phyloP scores from a whole-genome alignment of 1,284 basidiomycete species.

The Wolfiporia cocos region DNA sequence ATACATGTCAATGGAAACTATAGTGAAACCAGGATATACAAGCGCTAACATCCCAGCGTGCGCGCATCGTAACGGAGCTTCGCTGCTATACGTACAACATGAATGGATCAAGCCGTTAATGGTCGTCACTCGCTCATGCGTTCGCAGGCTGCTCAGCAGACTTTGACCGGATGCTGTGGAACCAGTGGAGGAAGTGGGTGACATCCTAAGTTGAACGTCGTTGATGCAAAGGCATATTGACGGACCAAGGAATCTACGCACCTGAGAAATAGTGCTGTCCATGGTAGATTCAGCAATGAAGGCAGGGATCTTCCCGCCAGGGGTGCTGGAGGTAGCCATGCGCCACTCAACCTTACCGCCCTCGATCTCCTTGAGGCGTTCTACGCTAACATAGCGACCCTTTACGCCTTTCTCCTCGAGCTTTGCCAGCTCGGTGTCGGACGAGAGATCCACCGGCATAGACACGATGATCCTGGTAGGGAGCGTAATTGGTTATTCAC shows the following conservation, averaged over 20 bases:
- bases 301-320: constrained; percentile 61
- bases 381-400: constrained; percentile 66
- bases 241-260: constrained; percentile 23
- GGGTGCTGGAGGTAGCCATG: constrained; percentile 73
- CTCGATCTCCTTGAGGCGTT: constrained; percentile 56
- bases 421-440: constrained; percentile 49
- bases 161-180: constrained; percentile 22
- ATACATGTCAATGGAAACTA: too few species aligned
- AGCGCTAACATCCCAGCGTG: too few species aligned
- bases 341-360: constrained; percentile 68
- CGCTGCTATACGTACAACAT: not conserved
- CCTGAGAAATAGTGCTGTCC: constrained; percentile 56
- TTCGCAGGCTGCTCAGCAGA: constrained; percentile 1
- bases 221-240: not conserved
- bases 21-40: too few species aligned
- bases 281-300: constrained; percentile 56
- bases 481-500: not conserved
- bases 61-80: too few species aligned
- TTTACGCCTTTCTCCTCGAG: constrained; percentile 62
- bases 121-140: not conserved
- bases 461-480: constrained; percentile 55
- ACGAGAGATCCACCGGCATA: constrained; percentile 60
- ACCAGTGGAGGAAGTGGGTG: constrained; percentile 52
- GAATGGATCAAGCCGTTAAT: not conserved
- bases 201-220: constrained; percentile 48